phyloP scores from a whole-genome alignment of 2,329 filamentous ascomycete species.

The Diaporthe destruens region DNA sequence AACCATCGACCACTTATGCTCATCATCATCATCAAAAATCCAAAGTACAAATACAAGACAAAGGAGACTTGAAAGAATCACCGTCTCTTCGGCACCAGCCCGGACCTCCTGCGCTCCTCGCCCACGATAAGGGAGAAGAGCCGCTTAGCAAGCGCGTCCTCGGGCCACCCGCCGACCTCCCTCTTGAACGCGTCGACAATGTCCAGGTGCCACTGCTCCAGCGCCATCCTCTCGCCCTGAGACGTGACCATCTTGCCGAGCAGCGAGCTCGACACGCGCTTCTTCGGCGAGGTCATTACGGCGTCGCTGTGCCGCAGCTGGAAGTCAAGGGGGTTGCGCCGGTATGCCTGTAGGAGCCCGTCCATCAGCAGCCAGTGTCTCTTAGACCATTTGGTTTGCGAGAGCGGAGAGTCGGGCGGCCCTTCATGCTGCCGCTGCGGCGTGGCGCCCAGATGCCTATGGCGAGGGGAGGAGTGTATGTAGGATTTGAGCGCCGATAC shows the following conservation, averaged over 20 bases:
- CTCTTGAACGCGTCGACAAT: constrained; percentile 66
- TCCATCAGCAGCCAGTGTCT: constrained; percentile 68
- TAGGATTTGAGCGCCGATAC: constrained; percentile 1
- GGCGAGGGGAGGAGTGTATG: constrained; percentile 11
- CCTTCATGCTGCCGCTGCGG: constrained; percentile 31
- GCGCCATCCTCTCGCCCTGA: constrained; percentile 59
- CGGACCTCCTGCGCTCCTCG: constrained; percentile 56
- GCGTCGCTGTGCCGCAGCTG: constrained; percentile 46
- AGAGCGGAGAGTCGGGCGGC: constrained; percentile 48
- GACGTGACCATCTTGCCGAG: constrained; percentile 63
- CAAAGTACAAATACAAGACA: constrained; percentile 40
- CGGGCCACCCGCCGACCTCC: constrained; percentile 64
- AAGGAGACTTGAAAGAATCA: constrained; percentile 31
- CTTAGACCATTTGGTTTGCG: constrained; percentile 61
- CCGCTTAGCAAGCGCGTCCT: constrained; percentile 61
- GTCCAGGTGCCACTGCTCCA: constrained; percentile 70
- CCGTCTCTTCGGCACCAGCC: constrained; percentile 42
- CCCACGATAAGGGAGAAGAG: constrained; percentile 67
- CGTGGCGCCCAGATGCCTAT: not conserved
- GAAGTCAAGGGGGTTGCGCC: constrained; percentile 56
- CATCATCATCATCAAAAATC: constrained; percentile 34
- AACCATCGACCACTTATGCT: constrained; percentile 27
- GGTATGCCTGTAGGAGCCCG: constrained; percentile 63
- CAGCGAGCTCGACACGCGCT: constrained; percentile 49
- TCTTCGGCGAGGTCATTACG: constrained; percentile 45